phyloP scores from a whole-genome alignment of 768 basidiomycete genomes.

The Butyriboletus loyo region DNA sequence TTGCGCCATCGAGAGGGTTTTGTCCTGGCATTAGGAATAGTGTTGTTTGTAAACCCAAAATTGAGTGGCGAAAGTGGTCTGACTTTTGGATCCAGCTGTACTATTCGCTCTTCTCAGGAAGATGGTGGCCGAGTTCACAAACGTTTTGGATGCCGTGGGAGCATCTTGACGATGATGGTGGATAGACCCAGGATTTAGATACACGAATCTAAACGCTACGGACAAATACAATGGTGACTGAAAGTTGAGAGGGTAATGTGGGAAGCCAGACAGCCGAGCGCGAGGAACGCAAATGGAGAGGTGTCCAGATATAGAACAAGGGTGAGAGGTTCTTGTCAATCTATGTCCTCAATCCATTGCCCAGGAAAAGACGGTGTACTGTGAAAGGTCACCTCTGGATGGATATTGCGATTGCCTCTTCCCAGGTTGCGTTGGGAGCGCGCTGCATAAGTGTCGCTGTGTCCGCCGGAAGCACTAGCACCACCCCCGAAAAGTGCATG shows the following conservation, averaged over 20 bases:
- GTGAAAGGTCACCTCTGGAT: conserved; percentile 5
- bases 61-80: too few relatives aligned
- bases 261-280: background rate
- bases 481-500: conserved; percentile 31
- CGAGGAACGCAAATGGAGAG: background rate
- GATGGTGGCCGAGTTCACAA: background rate
- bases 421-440: conserved; percentile 8
- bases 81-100: too few relatives aligned
- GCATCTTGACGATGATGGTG: background rate
- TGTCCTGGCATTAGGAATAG: too few relatives aligned
- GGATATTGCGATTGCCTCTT: conserved; percentile 10
- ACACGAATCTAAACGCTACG: conserved; percentile 21
- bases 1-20: too few relatives aligned
- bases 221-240: conserved; percentile 9
- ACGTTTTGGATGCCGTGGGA: background rate
- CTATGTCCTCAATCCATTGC: conserved; percentile 34
- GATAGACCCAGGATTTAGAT: conserved; percentile 7
- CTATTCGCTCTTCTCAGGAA: background rate
- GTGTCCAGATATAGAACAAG: background rate
- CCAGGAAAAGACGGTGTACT: conserved; percentile 29
- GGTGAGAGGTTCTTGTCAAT: conserved; percentile 14
- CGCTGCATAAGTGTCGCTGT: conserved; percentile 8
- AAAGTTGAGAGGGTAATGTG: conserved; percentile 10
- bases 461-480: conserved; percentile 15
- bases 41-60: too few relatives aligned